A percentile compares a stretch with the other conserved stretches of the same genome.
Conservation (phyloP, 75 land plant genomes). For the Cryptomeria japonica region DNA sequence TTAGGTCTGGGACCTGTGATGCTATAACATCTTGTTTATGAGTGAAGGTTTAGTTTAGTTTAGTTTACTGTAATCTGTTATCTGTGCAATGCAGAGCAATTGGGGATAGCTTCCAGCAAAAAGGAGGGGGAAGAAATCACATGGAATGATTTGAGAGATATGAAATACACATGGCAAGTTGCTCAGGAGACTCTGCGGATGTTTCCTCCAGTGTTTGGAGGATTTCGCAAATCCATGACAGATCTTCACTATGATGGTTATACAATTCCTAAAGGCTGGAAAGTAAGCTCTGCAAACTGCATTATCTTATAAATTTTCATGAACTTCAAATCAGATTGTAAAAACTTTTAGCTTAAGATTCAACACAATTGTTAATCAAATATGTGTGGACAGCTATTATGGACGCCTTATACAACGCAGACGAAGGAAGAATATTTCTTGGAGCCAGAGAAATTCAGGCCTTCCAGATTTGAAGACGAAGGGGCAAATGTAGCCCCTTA, state of each 20-base stretch:
- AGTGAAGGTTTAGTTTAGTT: background rate
- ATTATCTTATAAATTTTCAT: background rate
- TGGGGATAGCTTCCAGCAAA: slow-evolving; percentile 12
- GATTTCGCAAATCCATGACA: slow-evolving; percentile 19
- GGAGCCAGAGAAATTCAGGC: slow-evolving; percentile 45
- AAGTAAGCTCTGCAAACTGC: slow-evolving; percentile 12
- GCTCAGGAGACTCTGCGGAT: slow-evolving; percentile 45
- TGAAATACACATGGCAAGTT: slow-evolving; percentile 53
- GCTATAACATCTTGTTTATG: too few species aligned
- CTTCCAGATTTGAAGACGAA: slow-evolving; percentile 41
- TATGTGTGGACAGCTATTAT: slow-evolving; percentile 26
- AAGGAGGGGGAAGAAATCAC: background rate
- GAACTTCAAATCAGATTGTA: background rate
- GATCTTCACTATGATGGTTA: slow-evolving; percentile 38
- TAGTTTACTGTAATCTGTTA: background rate
- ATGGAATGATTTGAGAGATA: slow-evolving; percentile 24
- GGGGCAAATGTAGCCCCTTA: slow-evolving; percentile 27
- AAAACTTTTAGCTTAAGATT: background rate
- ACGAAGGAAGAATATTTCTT: slow-evolving; percentile 27
- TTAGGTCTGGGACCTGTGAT: too few species aligned
- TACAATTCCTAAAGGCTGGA: slow-evolving; percentile 56
- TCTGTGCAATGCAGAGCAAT: slow-evolving; percentile 21
- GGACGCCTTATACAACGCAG: slow-evolving; percentile 36
- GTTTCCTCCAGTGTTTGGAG: slow-evolving; percentile 26
- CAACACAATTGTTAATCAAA: background rate